Conservation (phyloP, 2,329 filamentous ascomycete species). For the Dendryphion nanum region DNA sequence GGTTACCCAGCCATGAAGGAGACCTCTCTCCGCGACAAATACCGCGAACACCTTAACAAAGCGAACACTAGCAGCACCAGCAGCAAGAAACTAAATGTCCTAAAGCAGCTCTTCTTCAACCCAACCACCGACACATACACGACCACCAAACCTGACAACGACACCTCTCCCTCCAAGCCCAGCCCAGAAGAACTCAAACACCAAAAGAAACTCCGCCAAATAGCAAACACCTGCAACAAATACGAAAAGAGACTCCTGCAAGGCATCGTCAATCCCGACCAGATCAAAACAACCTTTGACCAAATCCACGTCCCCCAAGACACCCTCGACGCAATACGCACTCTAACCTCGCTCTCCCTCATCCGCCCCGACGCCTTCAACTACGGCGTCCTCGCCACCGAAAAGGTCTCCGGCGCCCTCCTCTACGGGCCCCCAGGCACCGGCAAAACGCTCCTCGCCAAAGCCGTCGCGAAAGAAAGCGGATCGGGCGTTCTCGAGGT, state of each 20-base stretch:
- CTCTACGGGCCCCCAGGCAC: slow-evolving; percentile 79
- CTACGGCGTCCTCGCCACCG: slow-evolving; percentile 87
- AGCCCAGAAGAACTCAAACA: slow-evolving; percentile 27
- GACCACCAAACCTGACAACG: no score
- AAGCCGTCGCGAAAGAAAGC: slow-evolving; percentile 63
- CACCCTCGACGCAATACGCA: slow-evolving; percentile 83
- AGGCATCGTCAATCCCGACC: slow-evolving; percentile 77
- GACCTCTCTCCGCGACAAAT: background rate
- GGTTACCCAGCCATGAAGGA: background rate
- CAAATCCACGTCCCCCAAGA: slow-evolving; percentile 81
- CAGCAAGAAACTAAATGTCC: background rate
- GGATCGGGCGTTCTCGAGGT: slow-evolving; percentile 76
- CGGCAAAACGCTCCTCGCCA: slow-evolving; percentile 65
- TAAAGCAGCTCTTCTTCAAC: background rate
- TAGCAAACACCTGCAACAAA: slow-evolving; percentile 51
- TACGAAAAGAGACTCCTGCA: slow-evolving; percentile 81
- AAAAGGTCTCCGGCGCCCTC: slow-evolving; percentile 86
- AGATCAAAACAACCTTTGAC: slow-evolving; percentile 81
- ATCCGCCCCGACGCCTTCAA: slow-evolving; percentile 90
- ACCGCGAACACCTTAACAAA: background rate
- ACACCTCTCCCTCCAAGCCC: no score
- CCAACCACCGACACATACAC: no score
- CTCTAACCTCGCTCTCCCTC: slow-evolving; percentile 83
- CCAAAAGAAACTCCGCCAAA: slow-evolving; percentile 53
- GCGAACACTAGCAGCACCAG: background rate